Evolutionary conservation across 208 protist species (phyloP).

Genomic region (Trypanosoma congolense): DNA sequence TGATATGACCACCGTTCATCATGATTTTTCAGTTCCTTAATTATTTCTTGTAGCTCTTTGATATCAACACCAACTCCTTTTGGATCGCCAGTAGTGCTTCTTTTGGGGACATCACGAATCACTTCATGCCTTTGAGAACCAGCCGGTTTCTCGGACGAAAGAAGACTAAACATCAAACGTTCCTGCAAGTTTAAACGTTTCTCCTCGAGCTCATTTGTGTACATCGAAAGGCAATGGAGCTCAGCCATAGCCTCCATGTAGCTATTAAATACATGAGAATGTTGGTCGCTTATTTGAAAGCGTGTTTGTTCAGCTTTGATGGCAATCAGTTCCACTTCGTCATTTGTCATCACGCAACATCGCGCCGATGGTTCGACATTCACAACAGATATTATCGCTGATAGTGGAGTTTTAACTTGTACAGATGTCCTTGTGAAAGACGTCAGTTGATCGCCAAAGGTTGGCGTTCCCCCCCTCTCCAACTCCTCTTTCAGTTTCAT

Average conservation of each 20-base stretch:
- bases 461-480: constrained; percentile 7
- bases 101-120: neutral
- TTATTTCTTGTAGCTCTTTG: constrained; percentile 26
- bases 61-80: constrained; percentile 3
- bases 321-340: constrained; percentile 35
- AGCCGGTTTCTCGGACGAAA: constrained; percentile 1
- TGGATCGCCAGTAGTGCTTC: neutral
- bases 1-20: constrained; percentile 33
- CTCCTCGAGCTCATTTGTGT: constrained; percentile 47
- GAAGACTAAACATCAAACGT: constrained; percentile 27
- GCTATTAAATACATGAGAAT: constrained; percentile 17
- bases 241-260: constrained; percentile 30
- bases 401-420: constrained; percentile 38
- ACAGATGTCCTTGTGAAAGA: constrained; percentile 60
- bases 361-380: constrained; percentile 31
- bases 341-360: constrained; percentile 53
- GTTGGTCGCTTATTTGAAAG: constrained; percentile 32
- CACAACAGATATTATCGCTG: constrained; percentile 50
- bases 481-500: constrained; percentile 61
- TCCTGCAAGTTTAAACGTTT: constrained; percentile 48
- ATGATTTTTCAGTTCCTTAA: constrained; percentile 30
- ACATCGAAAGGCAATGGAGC: constrained; percentile 41
- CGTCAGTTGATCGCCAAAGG: constrained; percentile 40
- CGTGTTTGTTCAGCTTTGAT: constrained; percentile 25
- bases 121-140: constrained; percentile 1